Evolutionary conservation across 139 green algal species (phyloP).

Genomic region (Chlamydomonas schloesseri): DNA sequence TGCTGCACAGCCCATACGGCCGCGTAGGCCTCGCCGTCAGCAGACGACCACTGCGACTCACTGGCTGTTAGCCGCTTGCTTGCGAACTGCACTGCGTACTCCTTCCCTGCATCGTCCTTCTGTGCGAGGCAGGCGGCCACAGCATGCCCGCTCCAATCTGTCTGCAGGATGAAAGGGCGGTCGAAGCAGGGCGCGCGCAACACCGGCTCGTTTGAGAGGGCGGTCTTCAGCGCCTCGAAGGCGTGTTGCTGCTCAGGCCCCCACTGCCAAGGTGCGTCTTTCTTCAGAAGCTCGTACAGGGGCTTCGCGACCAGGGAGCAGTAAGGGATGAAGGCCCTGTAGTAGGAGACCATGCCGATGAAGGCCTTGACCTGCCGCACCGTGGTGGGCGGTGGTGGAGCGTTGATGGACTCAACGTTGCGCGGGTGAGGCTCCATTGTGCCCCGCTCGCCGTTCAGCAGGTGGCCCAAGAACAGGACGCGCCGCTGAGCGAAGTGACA

Average conservation of each 20-base stretch:
- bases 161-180: background rate
- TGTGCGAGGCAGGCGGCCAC: background rate
- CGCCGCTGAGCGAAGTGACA: background rate
- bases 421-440: background rate
- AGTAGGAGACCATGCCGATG: background rate
- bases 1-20: conserved; percentile 29
- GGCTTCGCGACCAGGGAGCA: background rate
- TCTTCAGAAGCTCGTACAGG: background rate
- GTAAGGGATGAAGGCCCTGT: background rate
- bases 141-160: background rate
- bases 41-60: conserved; percentile 21
- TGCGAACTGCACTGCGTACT: background rate
- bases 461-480: background rate
- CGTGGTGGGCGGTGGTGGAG: background rate
- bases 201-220: background rate
- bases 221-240: background rate
- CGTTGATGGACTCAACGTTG: background rate
- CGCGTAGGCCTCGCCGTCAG: conserved; percentile 43
- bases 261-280: background rate
- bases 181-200: background rate
- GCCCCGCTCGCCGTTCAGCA: background rate
- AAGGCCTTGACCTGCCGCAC: background rate
- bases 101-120: background rate
- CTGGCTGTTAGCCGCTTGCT: background rate
- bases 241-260: background rate